phyloP scores from a whole-genome alignment of 495 filamentous ascomycete species.

The Neurospora discreta region DNA sequence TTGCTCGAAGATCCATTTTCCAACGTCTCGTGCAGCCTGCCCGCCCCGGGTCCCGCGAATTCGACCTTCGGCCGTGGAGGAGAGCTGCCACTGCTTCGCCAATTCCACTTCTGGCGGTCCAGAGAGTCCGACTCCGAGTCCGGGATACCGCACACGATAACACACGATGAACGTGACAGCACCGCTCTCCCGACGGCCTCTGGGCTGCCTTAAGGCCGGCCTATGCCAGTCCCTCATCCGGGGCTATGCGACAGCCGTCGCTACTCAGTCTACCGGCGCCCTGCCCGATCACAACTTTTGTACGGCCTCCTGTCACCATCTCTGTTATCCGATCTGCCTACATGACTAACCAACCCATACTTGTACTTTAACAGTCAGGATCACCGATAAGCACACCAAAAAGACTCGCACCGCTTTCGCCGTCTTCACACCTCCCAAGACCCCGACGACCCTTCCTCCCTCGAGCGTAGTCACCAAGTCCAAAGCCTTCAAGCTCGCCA shows the following conservation, averaged over 20 bases:
- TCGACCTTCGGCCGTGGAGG: not conserved
- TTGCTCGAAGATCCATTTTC: not conserved
- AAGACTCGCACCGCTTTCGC: slow-evolving; percentile 30
- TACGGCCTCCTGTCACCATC: slow-evolving; percentile 5
- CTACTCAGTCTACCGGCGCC: slow-evolving; percentile 11
- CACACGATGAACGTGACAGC: slow-evolving; percentile 45
- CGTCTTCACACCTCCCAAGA: slow-evolving; percentile 34
- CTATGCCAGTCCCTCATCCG: slow-evolving; percentile 24
- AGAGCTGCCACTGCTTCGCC: not conserved
- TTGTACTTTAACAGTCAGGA: slow-evolving; percentile 3
- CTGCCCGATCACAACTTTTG: slow-evolving; percentile 23
- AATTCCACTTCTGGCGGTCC: not conserved
- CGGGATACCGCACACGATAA: slow-evolving; percentile 7
- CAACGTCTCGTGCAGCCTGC: not conserved
- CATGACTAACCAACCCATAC: not conserved
- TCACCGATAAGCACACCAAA: slow-evolving; percentile 17
- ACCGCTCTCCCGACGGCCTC: slow-evolving; percentile 45
- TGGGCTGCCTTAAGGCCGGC: slow-evolving; percentile 55
- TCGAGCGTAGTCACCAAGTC: slow-evolving; percentile 1
- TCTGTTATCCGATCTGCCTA: not conserved
- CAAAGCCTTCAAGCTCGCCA: slow-evolving; percentile 12
- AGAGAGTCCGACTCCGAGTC: slow-evolving; percentile 1
- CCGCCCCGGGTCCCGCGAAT: not conserved
- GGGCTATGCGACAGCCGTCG: slow-evolving; percentile 17
- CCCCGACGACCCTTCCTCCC: slow-evolving; percentile 4